These are phyloP conservation scores for Colletotrichum lindemuthianum DNA, from an alignment of 2,329 filamentous ascomycete species.

Conservation along the genomic window DNA sequence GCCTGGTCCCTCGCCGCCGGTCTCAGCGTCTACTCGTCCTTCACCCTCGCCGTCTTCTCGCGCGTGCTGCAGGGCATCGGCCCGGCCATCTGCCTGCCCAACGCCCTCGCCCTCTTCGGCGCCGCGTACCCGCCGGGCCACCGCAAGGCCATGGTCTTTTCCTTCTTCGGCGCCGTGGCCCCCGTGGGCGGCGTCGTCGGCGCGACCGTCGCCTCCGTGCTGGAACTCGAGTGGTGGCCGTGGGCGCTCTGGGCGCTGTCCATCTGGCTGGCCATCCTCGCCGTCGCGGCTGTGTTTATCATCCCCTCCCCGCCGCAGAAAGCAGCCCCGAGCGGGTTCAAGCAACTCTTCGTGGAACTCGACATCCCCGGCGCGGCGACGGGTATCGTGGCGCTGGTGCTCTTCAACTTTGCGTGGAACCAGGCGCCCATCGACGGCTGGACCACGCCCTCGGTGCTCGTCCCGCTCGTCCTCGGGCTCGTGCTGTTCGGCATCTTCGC, in stretches of 20 bases:
- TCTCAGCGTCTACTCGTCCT: constrained; percentile 44
- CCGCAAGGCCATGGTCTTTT: constrained; percentile 70
- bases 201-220: constrained; percentile 52
- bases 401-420: constrained; percentile 76
- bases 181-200: constrained; percentile 58
- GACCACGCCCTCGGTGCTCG: constrained; percentile 64
- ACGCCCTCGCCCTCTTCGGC: constrained; percentile 70
- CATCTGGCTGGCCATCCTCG: constrained; percentile 47
- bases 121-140: constrained; percentile 64
- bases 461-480: constrained; percentile 66
- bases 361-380: constrained; percentile 52
- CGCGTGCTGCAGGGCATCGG: constrained; percentile 68
- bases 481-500: constrained; percentile 66
- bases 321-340: constrained; percentile 24
- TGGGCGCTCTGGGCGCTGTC: constrained; percentile 58
- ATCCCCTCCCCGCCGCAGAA: constrained; percentile 46
- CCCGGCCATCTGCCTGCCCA: constrained; percentile 70
- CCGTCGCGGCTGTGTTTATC: constrained; percentile 43
- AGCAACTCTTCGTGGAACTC: constrained; percentile 43
- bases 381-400: constrained; percentile 65
- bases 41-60: constrained; percentile 46
- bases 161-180: constrained; percentile 57
- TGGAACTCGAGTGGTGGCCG: constrained; percentile 56
- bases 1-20: constrained; percentile 64
- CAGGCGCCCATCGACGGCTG: constrained; percentile 70